Evolutionary conservation across 2,329 filamentous ascomycete genomes (phyloP).

Genomic region (Diaporthe sp.): DNA sequence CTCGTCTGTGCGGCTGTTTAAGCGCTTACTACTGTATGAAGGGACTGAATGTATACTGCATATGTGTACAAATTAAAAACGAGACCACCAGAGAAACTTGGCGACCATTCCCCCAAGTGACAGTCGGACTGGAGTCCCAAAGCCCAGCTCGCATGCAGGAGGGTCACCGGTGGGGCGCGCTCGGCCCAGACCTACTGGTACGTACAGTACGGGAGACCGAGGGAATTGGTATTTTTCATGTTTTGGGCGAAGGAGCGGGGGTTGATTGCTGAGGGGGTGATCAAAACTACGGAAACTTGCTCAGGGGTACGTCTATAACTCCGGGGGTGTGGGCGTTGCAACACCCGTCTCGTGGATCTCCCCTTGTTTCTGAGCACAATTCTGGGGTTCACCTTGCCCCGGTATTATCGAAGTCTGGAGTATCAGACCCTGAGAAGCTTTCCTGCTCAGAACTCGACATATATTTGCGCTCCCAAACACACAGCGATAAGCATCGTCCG

Average conservation of each 20-base stretch:
- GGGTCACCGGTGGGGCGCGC: slow-evolving; percentile 15
- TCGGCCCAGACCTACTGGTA: background rate
- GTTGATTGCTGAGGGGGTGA: background rate
- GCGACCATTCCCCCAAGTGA: background rate
- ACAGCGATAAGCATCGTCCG: background rate
- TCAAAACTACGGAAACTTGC: slow-evolving; percentile 30
- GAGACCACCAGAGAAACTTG: background rate
- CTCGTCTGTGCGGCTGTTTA: too few species aligned
- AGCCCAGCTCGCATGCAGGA: background rate
- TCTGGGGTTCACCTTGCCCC: slow-evolving; percentile 18
- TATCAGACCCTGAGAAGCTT: background rate
- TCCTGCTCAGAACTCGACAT: background rate
- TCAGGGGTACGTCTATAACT: slow-evolving; percentile 20
- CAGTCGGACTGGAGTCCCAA: background rate
- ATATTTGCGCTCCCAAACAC: background rate
- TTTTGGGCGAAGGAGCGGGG: background rate
- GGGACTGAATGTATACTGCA: too few species aligned
- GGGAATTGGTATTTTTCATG: slow-evolving; percentile 3
- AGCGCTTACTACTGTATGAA: too few species aligned
- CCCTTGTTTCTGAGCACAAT: background rate
- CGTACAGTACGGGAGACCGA: background rate
- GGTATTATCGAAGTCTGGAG: background rate
- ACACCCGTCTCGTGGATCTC: background rate
- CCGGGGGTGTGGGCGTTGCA: slow-evolving; percentile 8
- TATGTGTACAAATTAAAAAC: too few species aligned